phyloP scores from a whole-genome alignment of 345 rosid genomes.

The Triadica sebifera region DNA sequence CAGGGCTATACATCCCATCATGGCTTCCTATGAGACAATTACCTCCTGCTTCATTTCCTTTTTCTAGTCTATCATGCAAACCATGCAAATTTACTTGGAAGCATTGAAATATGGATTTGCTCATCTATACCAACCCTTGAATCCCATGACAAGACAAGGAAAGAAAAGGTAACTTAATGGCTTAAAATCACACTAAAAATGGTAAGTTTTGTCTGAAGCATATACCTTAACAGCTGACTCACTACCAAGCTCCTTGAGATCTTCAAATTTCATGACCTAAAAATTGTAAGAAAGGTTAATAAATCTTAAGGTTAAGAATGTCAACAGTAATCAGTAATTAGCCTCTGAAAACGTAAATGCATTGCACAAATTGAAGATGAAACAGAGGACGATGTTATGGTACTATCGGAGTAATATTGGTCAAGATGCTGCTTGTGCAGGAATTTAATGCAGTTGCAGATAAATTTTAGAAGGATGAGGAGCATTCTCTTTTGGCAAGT shows the following conservation, averaged over 20 bases:
- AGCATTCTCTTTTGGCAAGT: neutral
- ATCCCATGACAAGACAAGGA: neutral
- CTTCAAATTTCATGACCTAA: constrained; percentile 96
- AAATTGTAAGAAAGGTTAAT: constrained; percentile 1
- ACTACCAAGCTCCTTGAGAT: constrained; percentile 85
- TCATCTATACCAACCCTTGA: neutral
- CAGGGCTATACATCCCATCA: too few relatives aligned
- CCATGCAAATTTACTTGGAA: neutral
- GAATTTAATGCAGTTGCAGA: neutral
- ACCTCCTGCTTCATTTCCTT: too few relatives aligned
- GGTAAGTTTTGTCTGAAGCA: neutral
- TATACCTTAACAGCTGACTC: constrained; percentile 87
- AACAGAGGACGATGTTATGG: neutral
- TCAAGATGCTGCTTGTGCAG: too few relatives aligned
- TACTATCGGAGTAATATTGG: neutral
- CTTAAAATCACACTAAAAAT: neutral
- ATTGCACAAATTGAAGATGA: neutral
- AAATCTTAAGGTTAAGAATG: neutral
- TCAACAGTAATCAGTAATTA: neutral
- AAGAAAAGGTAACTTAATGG: neutral
- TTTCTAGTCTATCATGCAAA: neutral
- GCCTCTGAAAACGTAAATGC: too few relatives aligned
- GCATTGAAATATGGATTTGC: neutral
- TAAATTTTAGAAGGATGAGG: neutral
- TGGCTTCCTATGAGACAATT: too few relatives aligned